Conservation (phyloP, 371 early-diverging fungal species). For the Syncephalastrum contaminatum region DNA sequence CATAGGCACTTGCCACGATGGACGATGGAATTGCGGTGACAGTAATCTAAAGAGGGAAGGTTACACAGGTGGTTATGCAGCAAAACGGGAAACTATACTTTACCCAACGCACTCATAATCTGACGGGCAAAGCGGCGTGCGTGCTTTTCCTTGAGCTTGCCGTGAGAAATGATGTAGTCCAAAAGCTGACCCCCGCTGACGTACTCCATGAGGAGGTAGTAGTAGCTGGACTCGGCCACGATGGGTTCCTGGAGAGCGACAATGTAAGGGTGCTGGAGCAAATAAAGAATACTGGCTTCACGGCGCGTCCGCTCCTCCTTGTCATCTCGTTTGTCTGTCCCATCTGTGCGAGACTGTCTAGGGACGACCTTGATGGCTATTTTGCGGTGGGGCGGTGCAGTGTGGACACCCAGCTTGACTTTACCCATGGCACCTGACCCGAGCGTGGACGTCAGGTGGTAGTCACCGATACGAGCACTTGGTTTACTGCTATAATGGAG, state of each 20-base stretch:
- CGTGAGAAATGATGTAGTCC: slow-evolving; percentile 88
- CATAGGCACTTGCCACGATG: slow-evolving; percentile 64
- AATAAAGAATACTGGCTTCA: slow-evolving; percentile 83
- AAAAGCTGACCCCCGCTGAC: slow-evolving; percentile 86
- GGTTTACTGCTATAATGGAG: slow-evolving; percentile 14
- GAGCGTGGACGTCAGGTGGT: slow-evolving; percentile 79
- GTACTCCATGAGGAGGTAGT: slow-evolving; percentile 92
- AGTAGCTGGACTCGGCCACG: slow-evolving; percentile 69
- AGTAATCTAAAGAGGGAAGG: slow-evolving; percentile 63
- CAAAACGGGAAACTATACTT: background rate
- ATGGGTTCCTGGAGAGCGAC: slow-evolving; percentile 81
- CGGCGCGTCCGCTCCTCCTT: slow-evolving; percentile 88
- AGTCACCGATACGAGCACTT: slow-evolving; percentile 57
- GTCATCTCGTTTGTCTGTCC: slow-evolving; percentile 42
- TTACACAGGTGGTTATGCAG: background rate
- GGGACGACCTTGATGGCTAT: slow-evolving; percentile 80
- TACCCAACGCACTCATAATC: slow-evolving; percentile 87
- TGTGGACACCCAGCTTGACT: slow-evolving; percentile 88
- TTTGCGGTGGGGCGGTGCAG: slow-evolving; percentile 64
- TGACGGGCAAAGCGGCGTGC: slow-evolving; percentile 91
- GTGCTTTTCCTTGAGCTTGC: slow-evolving; percentile 82
- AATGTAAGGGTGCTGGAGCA: slow-evolving; percentile 89
- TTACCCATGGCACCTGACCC: slow-evolving; percentile 95
- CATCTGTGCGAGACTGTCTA: slow-evolving; percentile 36
- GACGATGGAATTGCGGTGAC: slow-evolving; percentile 91